Percentiles rank a stretch among this genome's conserved stretches.
These are phyloP conservation scores for Brasenia schreberi DNA, from an alignment of 164 flowering plant species.

Conservation along the genomic window DNA sequence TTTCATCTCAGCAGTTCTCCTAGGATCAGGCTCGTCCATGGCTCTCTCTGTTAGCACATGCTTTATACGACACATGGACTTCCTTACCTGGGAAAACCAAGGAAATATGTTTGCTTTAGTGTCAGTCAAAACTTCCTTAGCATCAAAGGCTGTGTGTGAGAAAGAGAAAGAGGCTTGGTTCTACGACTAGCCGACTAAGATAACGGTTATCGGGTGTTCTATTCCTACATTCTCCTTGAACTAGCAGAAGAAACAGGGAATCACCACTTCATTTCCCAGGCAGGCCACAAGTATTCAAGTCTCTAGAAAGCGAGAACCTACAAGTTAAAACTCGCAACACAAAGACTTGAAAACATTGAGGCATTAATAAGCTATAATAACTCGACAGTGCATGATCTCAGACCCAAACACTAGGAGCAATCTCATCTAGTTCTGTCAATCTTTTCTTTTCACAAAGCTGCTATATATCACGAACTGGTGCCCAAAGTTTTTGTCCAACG, in stretches of 20 bases:
- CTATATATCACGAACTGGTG: no score
- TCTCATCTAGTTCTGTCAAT: no score
- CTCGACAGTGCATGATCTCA: no score
- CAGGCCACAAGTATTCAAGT: background rate
- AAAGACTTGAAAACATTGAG: background rate
- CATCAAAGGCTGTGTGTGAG: background rate
- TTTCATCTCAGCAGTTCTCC: conserved; percentile 94
- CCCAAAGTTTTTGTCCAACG: no score
- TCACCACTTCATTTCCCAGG: background rate
- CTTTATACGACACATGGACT: conserved; percentile 95
- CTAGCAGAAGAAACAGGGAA: no score
- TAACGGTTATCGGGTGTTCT: background rate
- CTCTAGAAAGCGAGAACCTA: background rate
- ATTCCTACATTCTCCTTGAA: no score
- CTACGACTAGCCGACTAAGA: background rate
- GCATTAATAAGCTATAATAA: no score
- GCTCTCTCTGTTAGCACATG: conserved; percentile 96
- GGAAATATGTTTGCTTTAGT: background rate
- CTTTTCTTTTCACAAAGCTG: no score
- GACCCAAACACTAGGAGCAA: no score
- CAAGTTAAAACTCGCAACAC: background rate
- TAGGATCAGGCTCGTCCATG: conserved; percentile 80
- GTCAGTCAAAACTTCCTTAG: no score
- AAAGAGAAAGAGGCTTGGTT: background rate
- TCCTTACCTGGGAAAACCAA: conserved; percentile 52